Evolutionary conservation across 495 filamentous ascomycete genomes (phyloP).

Genomic region (Talaromyces proteolyticus): DNA sequence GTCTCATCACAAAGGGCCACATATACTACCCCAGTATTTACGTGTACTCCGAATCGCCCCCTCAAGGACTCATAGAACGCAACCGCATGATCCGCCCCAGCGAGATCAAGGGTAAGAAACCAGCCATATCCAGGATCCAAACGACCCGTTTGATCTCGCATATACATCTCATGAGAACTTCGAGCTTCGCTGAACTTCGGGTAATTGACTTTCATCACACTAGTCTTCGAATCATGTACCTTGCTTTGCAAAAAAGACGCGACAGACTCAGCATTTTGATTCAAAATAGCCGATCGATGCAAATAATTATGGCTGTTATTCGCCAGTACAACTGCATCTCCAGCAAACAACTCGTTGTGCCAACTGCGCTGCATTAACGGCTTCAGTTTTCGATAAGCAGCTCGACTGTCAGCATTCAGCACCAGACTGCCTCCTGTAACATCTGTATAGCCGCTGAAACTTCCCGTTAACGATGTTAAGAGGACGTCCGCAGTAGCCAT

Average conservation of each 20-base stretch:
- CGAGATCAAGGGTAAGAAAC: not conserved
- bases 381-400: not conserved
- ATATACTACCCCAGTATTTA: not conserved
- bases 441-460: not conserved
- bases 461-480: not conserved
- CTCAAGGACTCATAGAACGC: not conserved
- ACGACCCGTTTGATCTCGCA: not conserved
- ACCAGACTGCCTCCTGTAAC: not conserved
- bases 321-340: not conserved
- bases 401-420: not conserved
- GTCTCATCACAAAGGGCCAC: not conserved
- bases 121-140: not conserved
- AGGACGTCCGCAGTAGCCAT: not conserved
- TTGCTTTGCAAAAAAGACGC: not conserved
- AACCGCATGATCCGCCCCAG: not conserved
- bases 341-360: not conserved
- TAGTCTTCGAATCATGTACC: not conserved
- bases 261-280: not conserved
- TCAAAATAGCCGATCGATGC: not conserved
- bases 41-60: not conserved
- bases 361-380: not conserved
- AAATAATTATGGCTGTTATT: not conserved
- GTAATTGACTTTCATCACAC: not conserved
- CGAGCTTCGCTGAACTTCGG: not conserved
- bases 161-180: not conserved